Conservation (phyloP, 225 moss, liverwort and hornwort genomes). For the Straminergon stramineum region DNA sequence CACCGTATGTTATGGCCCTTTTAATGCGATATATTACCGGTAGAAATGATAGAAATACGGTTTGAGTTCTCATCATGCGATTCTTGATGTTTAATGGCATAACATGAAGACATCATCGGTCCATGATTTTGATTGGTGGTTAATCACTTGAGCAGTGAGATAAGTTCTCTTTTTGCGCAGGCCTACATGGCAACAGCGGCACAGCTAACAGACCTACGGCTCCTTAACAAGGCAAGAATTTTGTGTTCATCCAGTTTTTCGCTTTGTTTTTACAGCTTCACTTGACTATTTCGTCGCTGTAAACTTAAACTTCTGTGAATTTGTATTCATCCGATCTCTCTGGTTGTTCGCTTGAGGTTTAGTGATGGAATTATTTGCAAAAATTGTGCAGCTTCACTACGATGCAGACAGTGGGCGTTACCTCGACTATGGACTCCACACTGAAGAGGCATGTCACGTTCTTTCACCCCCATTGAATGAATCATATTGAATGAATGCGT, state of each 20-base stretch:
- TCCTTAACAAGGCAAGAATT: conserved; percentile 62
- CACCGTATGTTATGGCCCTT: neutral
- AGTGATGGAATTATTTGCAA: neutral
- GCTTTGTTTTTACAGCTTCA: neutral
- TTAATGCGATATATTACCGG: neutral
- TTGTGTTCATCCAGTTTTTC: conserved; percentile 18
- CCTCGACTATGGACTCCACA: conserved; percentile 85
- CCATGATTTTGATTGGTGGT: neutral
- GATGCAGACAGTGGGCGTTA: conserved; percentile 72
- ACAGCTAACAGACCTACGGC: conserved; percentile 48
- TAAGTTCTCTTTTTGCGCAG: conserved; percentile 19
- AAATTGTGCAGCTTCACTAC: conserved; percentile 67
- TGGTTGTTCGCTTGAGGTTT: neutral
- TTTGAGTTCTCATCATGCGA: neutral
- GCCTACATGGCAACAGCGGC: conserved; percentile 66
- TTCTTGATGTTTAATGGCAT: neutral
- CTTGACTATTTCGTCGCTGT: neutral
- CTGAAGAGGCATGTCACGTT: conserved; percentile 51
- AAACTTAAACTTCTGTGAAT: neutral
- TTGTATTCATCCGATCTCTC: neutral
- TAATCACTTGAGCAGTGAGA: neutral
- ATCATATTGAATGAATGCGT: neutral
- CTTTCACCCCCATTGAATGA: neutral
- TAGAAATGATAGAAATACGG: neutral
- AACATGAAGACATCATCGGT: neutral